phyloP scores from a whole-genome alignment of 371 early-diverging fungal genomes.

The Zychaea mexicana region DNA sequence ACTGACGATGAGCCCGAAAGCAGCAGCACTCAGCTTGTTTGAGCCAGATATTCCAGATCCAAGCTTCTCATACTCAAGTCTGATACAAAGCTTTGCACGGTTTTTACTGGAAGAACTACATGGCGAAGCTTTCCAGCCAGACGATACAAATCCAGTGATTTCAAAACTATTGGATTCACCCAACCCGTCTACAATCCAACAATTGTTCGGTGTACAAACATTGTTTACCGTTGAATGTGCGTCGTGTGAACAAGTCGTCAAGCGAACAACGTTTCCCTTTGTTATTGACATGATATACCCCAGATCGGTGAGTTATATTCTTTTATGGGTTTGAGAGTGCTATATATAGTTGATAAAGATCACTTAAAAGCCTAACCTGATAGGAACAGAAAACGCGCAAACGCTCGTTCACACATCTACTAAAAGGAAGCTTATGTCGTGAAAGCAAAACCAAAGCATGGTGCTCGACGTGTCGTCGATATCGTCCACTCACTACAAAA shows the following conservation, averaged over 20 bases:
- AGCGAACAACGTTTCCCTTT: slow-evolving; percentile 71
- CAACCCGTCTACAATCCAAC: slow-evolving; percentile 65
- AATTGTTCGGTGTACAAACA: slow-evolving; percentile 72
- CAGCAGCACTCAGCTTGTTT: slow-evolving; percentile 79
- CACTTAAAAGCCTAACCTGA: neutral
- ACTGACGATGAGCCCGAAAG: slow-evolving; percentile 61
- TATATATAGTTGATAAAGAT: neutral
- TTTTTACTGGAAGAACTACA: slow-evolving; percentile 90
- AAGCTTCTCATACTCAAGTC: slow-evolving; percentile 60
- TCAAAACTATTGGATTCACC: slow-evolving; percentile 5
- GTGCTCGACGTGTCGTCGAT: slow-evolving; percentile 76
- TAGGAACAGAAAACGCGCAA: slow-evolving; percentile 44
- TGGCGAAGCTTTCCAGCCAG: slow-evolving; percentile 50
- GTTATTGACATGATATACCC: slow-evolving; percentile 82
- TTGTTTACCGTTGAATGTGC: slow-evolving; percentile 65
- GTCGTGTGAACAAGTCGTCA: slow-evolving; percentile 60
- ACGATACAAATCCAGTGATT: slow-evolving; percentile 33
- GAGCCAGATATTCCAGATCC: slow-evolving; percentile 77
- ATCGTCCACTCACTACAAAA: slow-evolving; percentile 68
- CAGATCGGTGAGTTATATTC: slow-evolving; percentile 40
- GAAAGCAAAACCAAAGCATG: slow-evolving; percentile 80
- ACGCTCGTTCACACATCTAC: slow-evolving; percentile 58
- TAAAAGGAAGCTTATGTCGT: slow-evolving; percentile 69
- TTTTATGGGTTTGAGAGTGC: neutral
- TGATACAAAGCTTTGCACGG: slow-evolving; percentile 86